These are phyloP conservation scores for Allium sativum DNA, from an alignment of 106 monocot genomes.

Conservation along the genomic window DNA sequence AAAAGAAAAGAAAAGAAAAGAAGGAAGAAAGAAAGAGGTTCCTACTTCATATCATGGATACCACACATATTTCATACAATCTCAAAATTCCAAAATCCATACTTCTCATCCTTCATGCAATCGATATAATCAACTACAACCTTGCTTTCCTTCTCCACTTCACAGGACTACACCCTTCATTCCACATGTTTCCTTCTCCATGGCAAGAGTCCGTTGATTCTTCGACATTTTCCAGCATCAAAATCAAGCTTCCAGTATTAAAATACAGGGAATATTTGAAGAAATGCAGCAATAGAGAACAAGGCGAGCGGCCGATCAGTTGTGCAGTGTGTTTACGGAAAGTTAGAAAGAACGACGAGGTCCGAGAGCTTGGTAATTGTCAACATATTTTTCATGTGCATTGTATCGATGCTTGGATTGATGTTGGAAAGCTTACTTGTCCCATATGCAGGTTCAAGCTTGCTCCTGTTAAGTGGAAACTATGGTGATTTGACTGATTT, in stretches of 20 bases:
- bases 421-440: conserved; percentile 21
- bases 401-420: conserved; percentile 27
- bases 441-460: conserved; percentile 23
- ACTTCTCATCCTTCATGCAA: background rate
- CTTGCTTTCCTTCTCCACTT: background rate
- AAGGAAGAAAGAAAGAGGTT: too few relatives aligned
- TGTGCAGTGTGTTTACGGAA: conserved; percentile 18
- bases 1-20: too few relatives aligned
- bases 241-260: background rate
- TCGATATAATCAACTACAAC: background rate
- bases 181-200: background rate
- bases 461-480: background rate
- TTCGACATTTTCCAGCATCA: background rate
- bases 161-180: background rate
- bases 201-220: background rate
- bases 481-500: too few relatives aligned
- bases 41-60: background rate
- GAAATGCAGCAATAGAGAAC: background rate
- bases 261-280: background rate
- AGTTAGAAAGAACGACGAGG: conserved; percentile 11
- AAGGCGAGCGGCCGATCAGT: background rate
- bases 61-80: background rate
- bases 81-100: background rate
- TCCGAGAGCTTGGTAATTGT: conserved; percentile 25
- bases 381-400: conserved; percentile 18